Evolutionary conservation across 2,329 filamentous ascomycete species (phyloP), one percentile per base, ranked within the genome.

Genomic region (Aureobasidium sp.): DNA sequence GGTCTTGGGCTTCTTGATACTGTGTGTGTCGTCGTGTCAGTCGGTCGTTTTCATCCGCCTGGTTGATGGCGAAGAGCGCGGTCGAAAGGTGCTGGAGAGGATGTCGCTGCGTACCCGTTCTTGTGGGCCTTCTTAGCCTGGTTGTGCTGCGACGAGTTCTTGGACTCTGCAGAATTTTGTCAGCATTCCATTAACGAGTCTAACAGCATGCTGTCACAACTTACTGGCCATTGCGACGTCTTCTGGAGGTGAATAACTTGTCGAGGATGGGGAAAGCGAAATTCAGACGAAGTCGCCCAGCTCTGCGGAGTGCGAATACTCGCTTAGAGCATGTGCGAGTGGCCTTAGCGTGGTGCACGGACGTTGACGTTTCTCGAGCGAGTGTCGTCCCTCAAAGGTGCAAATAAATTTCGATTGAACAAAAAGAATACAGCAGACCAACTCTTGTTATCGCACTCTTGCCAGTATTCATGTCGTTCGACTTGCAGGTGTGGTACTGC

Each of bases 1-100:
- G 77, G 94, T 97, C 87, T 96, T 97, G 70, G 94, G 94, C 89
- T 97, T 97, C 89, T 97, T 97, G 87, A 99, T 99, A 83, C 93
- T 97, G 78, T 70, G 61, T 29, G 20, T 31, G 17, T 48, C 37
- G 37, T 65, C 51, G 29, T 61, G 56, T 63, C 45, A 62, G 49
- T 49, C 25, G 53, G 6, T 48, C 42, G 22, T 63, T 52, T 55
- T 63, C 45, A 27, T 56, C 37, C 49, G 31, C 31, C 34, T 34
- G 25, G 36, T 45, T 48, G 17, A 45, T 42, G 36, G 36, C 25
- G 29, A 5, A n/a, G 20, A n/a, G 22, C 3, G 44, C 17, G 45
- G 22, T 57, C 17, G 15, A 44, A 20, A 12, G 49, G 15, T 25
- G 51, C 17, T 42, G 42, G 15, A 22, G 36, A 25, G 22, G 34